Percentiles rank a stretch among this genome's conserved stretches.
Conservation (phyloP, 306 rosid species). For the Ochetophila trinervis region DNA sequence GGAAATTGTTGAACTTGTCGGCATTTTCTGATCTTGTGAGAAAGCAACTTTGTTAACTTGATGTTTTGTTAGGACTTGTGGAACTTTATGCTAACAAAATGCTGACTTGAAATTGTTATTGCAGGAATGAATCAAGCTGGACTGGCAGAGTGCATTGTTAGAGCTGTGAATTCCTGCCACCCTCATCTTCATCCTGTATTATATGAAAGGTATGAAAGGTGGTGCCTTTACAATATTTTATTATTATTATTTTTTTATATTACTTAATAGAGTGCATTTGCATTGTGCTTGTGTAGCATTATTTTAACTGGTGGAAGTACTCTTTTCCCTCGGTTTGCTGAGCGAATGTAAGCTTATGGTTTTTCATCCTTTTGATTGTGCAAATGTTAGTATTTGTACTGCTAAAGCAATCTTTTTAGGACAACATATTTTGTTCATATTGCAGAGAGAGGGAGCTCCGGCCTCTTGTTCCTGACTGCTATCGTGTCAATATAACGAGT, state of each 20-base stretch:
- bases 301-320: slow-evolving; percentile 94
- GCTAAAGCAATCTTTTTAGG: neutral
- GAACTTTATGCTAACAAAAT: slow-evolving; percentile 7
- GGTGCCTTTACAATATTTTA: slow-evolving; percentile 29
- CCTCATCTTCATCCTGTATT: slow-evolving; percentile 86
- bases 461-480: slow-evolving; percentile 84
- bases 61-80: slow-evolving; percentile 6
- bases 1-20: neutral
- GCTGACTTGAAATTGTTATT: slow-evolving; percentile 20
- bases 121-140: slow-evolving; percentile 98
- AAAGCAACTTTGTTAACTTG: neutral
- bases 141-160: slow-evolving; percentile 81
- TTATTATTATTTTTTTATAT: neutral
- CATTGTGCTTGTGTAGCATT: slow-evolving; percentile 52
- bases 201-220: slow-evolving; percentile 79
- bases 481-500: slow-evolving; percentile 72
- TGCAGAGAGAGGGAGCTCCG: slow-evolving; percentile 89
- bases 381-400: slow-evolving; percentile 2
- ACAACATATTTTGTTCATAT: slow-evolving; percentile 11
- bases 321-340: slow-evolving; percentile 71
- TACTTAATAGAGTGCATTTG: slow-evolving; percentile 10
- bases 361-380: neutral
- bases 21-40: neutral
- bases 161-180: slow-evolving; percentile 81
- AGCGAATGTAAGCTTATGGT: slow-evolving; percentile 69